Conservation (phyloP, 2,329 filamentous ascomycete genomes). For the Ampelomyces quisqualis region DNA sequence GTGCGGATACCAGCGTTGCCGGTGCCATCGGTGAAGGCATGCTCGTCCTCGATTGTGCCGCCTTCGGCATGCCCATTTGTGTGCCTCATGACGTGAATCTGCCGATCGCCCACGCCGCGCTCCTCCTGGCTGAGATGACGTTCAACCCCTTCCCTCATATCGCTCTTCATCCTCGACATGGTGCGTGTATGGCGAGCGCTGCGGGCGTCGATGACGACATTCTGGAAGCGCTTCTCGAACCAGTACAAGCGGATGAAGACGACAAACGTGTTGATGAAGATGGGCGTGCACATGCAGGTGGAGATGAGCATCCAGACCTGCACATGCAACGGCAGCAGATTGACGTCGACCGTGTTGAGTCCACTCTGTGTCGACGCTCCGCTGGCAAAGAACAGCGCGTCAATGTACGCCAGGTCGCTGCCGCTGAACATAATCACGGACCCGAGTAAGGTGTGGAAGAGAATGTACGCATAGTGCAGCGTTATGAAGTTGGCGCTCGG, state of each 20-base stretch:
- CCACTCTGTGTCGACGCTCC: conserved; percentile 90
- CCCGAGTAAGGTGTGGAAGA: conserved; percentile 68
- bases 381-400: conserved; percentile 84
- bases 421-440: conserved; percentile 74
- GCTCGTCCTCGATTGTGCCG: conserved; percentile 58
- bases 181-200: conserved; percentile 64
- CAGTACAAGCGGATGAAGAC: conserved; percentile 93
- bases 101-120: conserved; percentile 63
- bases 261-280: conserved; percentile 61
- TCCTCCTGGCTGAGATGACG: conserved; percentile 52
- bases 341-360: conserved; percentile 70
- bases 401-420: conserved; percentile 71
- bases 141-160: conserved; percentile 51
- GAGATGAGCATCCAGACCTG: conserved; percentile 52
- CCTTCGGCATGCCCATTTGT: conserved; percentile 55
- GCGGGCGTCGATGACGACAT: conserved; percentile 73
- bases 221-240: conserved; percentile 95
- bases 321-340: conserved; percentile 50
- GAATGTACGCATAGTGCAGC: conserved; percentile 77
- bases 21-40: conserved; percentile 50
- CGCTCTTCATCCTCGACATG: conserved; percentile 56
- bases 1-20: conserved; percentile 21
- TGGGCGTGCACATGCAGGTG: conserved; percentile 44
- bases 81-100: conserved; percentile 66
- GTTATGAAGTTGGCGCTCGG: conserved; percentile 81